Conservation (phyloP, 2,329 filamentous ascomycete species). For the Trichothecium roseum region DNA sequence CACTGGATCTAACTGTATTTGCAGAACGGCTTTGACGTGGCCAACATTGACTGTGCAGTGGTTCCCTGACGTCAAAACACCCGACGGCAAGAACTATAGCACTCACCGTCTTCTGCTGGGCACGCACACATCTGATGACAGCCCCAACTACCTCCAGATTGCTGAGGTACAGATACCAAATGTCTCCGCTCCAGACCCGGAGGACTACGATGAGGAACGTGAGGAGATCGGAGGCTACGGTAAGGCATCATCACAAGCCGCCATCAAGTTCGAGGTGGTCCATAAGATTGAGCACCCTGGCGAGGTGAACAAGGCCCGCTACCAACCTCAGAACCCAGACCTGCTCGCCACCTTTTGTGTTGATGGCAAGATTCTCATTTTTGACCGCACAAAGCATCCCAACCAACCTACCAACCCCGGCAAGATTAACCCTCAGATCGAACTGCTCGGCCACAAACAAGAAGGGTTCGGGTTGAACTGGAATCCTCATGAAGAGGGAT, state of each 20-base stretch:
- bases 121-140: slow-evolving; percentile 82
- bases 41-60: slow-evolving; percentile 95
- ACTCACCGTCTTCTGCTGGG: slow-evolving; percentile 85
- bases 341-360: slow-evolving; percentile 89
- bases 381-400: slow-evolving; percentile 91
- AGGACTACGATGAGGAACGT: slow-evolving; percentile 82
- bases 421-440: slow-evolving; percentile 70
- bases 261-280: slow-evolving; percentile 81
- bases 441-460: slow-evolving; percentile 71
- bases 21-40: slow-evolving; percentile 86
- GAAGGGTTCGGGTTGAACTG: slow-evolving; percentile 92
- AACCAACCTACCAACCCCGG: slow-evolving; percentile 54
- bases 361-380: slow-evolving; percentile 81
- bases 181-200: slow-evolving; percentile 58
- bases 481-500: slow-evolving; percentile 75
- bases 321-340: slow-evolving; percentile 95
- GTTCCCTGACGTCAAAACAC: slow-evolving; percentile 89
- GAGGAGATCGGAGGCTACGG: slow-evolving; percentile 94
- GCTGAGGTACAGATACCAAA: slow-evolving; percentile 91
- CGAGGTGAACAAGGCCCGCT: slow-evolving; percentile 97
- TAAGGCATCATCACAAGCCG: slow-evolving; percentile 55
- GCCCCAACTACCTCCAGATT: slow-evolving; percentile 87
- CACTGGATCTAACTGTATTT: slow-evolving; percentile 6
- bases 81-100: slow-evolving; percentile 76
- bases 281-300: slow-evolving; percentile 95